Base-by-base conservation (phyloP, 371 early-diverging fungal genomes). In the Syncephalastrum monosporum region DNA sequence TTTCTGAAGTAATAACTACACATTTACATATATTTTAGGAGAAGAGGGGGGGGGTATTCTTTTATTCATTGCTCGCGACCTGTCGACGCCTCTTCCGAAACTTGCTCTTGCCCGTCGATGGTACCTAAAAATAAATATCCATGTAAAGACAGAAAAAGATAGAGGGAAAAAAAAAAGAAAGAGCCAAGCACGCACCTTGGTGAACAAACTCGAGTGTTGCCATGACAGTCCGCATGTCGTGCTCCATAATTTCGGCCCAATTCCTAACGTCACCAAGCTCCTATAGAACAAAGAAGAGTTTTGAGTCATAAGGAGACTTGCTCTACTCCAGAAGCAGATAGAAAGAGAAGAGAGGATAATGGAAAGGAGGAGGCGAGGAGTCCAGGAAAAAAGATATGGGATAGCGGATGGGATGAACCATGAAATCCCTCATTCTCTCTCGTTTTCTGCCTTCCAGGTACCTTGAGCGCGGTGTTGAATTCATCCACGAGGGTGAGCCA, bases 201-300 rank as follows among this genome's bases (percentile, higher is more conserved):
- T 68, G 64, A 3, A 68, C 69, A 61, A 68, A 60, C 21, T 68
- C 69, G 16, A 68, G 25, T 19, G 69, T 68, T 13, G 69, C 38
- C 67, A 67, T 67, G 29, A 62, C 54, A 15, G 67, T 57, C 19
- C 57, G 33, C 67, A 67, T 67, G 60, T 67, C 63, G 17, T 63
- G 56, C 29, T 67, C 63, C 62, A 62, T 67, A 14, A 85, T 83
- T 29, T 75, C 70, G 0, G 89, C 87, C 93, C 93, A 92, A 63
- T 89, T 88, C 57, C 84, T 74, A n/a, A 91, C 85, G 65, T 91
- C 90, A 19, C 93, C 93, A 7, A 92, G 74, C 61, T 90, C 90
- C 84, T 88, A 67, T 25, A 10, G 1, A 33, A 51, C 13, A 27
- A 16, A 25, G 19, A 33, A 29, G 33, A 51, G 33, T 17, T 17